Percentiles rank a stretch among this genome's conserved stretches.
phyloP scores from a whole-genome alignment of 208 protist species.

The Wallacemonas sp. region DNA sequence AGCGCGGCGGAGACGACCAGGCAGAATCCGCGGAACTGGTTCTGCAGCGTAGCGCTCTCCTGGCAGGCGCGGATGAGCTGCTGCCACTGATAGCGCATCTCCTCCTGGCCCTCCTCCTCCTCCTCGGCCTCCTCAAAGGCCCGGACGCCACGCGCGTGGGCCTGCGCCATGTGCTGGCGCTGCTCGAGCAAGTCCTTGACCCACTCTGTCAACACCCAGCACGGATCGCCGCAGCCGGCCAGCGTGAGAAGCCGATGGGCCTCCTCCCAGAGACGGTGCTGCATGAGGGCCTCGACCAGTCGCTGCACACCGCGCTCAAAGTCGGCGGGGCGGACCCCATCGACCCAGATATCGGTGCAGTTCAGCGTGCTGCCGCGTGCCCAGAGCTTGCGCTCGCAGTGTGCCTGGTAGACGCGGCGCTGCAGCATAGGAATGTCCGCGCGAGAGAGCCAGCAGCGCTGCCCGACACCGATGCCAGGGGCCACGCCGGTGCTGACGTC shows the following conservation, averaged over 20 bases:
- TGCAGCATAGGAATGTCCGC: conserved; percentile 74
- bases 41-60: conserved; percentile 58
- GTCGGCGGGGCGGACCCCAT: conserved; percentile 40
- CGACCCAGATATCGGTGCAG: conserved; percentile 78
- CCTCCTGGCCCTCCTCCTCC: conserved; percentile 28
- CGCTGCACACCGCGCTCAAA: conserved; percentile 43
- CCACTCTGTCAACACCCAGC: conserved; percentile 59
- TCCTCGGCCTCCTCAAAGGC: conserved; percentile 9
- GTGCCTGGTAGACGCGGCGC: conserved; percentile 71
- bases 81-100: conserved; percentile 47
- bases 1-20: conserved; percentile 55
- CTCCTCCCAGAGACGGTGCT: conserved; percentile 68
- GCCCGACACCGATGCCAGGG: neutral
- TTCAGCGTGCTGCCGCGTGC: conserved; percentile 60
- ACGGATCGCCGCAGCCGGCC: conserved; percentile 35
- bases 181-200: conserved; percentile 51
- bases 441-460: conserved; percentile 41
- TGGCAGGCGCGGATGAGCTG: conserved; percentile 55
- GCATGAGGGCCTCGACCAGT: conserved; percentile 68
- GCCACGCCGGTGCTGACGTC: neutral
- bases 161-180: conserved; percentile 8
- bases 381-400: conserved; percentile 79
- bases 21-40: conserved; percentile 58
- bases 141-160: neutral
- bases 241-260: conserved; percentile 66